Evolutionary conservation across 2,329 filamentous ascomycete species (phyloP), one percentile per base, ranked within the genome.

Genomic region (Verticillium isaacii): DNA sequence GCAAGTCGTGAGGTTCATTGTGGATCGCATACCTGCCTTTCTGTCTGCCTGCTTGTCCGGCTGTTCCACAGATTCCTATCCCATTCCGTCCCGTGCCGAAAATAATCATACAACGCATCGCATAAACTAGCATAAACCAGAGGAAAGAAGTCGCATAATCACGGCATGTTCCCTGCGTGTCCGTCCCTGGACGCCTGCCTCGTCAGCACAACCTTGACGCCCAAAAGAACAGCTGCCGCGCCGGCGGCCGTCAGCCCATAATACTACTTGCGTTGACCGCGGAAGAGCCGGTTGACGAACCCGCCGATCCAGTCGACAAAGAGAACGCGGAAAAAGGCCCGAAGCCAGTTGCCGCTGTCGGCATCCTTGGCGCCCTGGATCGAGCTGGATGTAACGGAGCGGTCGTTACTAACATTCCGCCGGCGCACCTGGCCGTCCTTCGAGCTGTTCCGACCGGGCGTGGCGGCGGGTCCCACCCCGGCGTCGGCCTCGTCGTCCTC

Each of bases 281-380:
- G 41, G 41, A 50, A 66, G n/a, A 66, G 23, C 6, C 61, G 64
- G 59, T 57, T 59, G 69, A 71, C 62, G 4, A 78, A 63, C 14
- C 73, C 71, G 3, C 76, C 74, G 15, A 79, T 69, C 71, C 73
- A 76, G 58, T 77, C 75, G 54, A 77, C 73, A 63, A 79, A 74
- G 1, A 78, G 58, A 3, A 74, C 63, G 36, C 66, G 69, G 57
- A 78, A 66, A 60, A 78, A 74, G 11, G 70, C 66, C 34, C 65
- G 64, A 23, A 79, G 65, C 77, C 76, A 76, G 56, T 66, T 64
- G 15, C 63, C 64, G 32, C 64, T 61, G 29, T 32, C 45, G 45
- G 32, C 58, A 6, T 55, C 15, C 58, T 69, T 67, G 57, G 59
- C 64, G 8, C 61, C 65, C 14, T 68, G 61, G 11, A 68, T 61